Conservation (phyloP, 108 stramenopile genomes). For the Skeletonema potamos region DNA sequence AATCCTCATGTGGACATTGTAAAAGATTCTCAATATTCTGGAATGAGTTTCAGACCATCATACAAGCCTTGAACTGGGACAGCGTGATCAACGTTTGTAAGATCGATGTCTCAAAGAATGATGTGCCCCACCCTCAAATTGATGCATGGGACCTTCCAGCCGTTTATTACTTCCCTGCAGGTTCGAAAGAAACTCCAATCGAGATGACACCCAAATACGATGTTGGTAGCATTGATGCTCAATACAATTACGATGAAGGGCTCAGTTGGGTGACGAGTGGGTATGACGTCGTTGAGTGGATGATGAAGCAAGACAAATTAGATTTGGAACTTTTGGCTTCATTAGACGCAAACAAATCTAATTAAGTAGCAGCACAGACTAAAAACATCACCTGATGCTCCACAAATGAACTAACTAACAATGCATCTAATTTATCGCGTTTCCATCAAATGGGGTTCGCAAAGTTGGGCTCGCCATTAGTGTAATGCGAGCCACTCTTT, state of each 20-base stretch:
- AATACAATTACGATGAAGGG: constrained; percentile 35
- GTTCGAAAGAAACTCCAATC: constrained; percentile 41
- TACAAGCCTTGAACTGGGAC: constrained; percentile 56
- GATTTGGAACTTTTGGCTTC: constrained; percentile 29
- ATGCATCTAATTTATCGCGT: neutral
- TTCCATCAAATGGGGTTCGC: neutral
- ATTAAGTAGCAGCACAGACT: too few species aligned
- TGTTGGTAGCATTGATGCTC: constrained; percentile 13
- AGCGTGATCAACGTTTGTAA: constrained; percentile 46
- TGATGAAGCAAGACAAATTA: constrained; percentile 37
- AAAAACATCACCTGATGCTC: too few species aligned
- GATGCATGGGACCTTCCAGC: constrained; percentile 44
- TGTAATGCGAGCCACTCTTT: neutral
- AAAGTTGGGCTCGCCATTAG: neutral
- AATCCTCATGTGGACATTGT: constrained; percentile 78
- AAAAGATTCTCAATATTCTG: constrained; percentile 71
- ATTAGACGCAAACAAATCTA: constrained; percentile 17
- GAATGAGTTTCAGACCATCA: constrained; percentile 58
- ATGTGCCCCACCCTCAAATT: constrained; percentile 39
- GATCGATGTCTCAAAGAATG: constrained; percentile 63
- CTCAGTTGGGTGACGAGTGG: constrained; percentile 40
- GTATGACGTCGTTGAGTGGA: constrained; percentile 37
- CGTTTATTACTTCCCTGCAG: constrained; percentile 55
- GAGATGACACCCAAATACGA: constrained; percentile 20
- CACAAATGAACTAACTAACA: too few species aligned